A percentile compares a stretch with the other conserved stretches of the same genome.
phyloP scores from a whole-genome alignment of 495 filamentous ascomycete genomes.

The Lasiosphaeris hirsuta region DNA sequence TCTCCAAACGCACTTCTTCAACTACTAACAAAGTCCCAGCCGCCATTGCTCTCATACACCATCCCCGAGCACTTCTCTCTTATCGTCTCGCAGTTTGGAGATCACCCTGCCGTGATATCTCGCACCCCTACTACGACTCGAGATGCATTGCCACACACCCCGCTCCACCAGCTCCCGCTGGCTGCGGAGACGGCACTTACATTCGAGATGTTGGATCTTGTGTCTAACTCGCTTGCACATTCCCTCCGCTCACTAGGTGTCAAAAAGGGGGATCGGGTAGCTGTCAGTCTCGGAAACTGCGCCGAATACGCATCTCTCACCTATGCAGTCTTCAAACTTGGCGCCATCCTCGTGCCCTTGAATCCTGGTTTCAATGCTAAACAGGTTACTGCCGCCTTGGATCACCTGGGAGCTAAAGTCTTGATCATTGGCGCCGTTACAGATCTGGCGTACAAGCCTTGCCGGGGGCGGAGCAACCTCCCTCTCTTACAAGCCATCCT shows the following conservation, averaged over 20 bases:
- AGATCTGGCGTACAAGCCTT: constrained; percentile 76
- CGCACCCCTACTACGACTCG: constrained; percentile 30
- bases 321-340: constrained; percentile 90
- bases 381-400: constrained; percentile 76
- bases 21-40: constrained; percentile 11
- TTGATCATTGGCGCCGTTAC: constrained; percentile 83
- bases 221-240: constrained; percentile 73
- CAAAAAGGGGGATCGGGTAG: constrained; percentile 79
- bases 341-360: constrained; percentile 85
- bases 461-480: constrained; percentile 67
- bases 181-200: constrained; percentile 54
- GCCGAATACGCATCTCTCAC: constrained; percentile 77
- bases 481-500: constrained; percentile 63
- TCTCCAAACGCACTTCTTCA: background rate
- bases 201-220: constrained; percentile 69
- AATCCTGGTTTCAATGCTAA: constrained; percentile 84
- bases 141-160: constrained; percentile 13
- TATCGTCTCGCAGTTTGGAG: constrained; percentile 68
- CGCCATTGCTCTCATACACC: constrained; percentile 45
- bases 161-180: constrained; percentile 8
- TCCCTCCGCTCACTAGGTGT: constrained; percentile 74
- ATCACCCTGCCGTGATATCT: constrained; percentile 59
- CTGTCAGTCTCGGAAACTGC: constrained; percentile 80
- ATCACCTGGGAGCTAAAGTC: constrained; percentile 69
- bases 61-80: constrained; percentile 76